Conservation (phyloP, 192 early-diverging fungal species). For the Coemansia sp. region DNA sequence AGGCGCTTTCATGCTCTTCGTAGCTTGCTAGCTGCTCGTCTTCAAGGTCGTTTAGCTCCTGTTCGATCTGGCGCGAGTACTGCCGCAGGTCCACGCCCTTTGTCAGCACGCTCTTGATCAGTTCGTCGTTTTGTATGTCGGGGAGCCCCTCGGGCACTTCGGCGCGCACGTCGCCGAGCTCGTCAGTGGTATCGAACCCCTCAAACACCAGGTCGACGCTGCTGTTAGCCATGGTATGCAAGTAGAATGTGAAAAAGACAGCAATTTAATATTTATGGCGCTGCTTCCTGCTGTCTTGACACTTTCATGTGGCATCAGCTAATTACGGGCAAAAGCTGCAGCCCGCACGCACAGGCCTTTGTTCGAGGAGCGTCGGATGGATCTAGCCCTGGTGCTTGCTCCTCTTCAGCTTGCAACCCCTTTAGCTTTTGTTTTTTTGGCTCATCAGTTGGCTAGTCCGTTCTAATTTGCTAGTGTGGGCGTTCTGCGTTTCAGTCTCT, state of each 20-base stretch:
- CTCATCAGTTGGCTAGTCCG: background rate
- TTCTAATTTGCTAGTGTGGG: background rate
- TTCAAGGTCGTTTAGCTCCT: constrained; percentile 69
- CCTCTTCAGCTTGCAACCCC: constrained; percentile 1
- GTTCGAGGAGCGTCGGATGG: background rate
- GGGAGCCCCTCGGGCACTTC: constrained; percentile 11
- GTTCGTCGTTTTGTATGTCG: constrained; percentile 79
- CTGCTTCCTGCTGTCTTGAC: background rate
- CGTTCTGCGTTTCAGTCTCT: background rate
- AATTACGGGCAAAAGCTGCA: background rate
- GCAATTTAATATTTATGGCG: background rate
- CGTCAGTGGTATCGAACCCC: constrained; percentile 43
- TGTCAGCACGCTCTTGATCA: constrained; percentile 76
- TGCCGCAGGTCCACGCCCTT: constrained; percentile 83
- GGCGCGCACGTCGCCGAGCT: constrained; percentile 1
- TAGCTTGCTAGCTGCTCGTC: constrained; percentile 60
- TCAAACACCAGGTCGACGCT: constrained; percentile 34
- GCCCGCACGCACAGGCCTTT: background rate
- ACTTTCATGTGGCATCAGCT: background rate
- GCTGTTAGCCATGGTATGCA: background rate
- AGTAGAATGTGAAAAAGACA: background rate
- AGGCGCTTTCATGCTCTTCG: constrained; percentile 33
- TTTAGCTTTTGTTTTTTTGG: background rate
- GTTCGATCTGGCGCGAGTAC: constrained; percentile 76
- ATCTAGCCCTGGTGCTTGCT: background rate